Conservation (phyloP, 228 moss, liverwort and hornwort genomes). For the Sphagnum magellanicum region DNA sequence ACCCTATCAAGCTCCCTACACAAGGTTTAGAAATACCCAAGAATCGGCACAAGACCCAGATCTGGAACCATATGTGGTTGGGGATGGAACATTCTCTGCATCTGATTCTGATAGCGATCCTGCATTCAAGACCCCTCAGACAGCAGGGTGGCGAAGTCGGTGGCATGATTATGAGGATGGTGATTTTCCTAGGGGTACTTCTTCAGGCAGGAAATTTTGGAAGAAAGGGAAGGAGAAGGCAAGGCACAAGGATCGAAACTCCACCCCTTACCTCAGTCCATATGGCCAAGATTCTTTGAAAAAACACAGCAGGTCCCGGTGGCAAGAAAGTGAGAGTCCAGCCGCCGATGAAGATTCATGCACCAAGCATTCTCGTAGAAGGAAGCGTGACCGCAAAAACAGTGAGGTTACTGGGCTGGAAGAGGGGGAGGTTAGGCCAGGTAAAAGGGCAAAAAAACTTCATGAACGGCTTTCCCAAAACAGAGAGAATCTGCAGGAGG, state of each 20-base stretch:
- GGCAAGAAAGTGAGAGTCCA: slow-evolving; percentile 15
- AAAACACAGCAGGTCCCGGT: slow-evolving; percentile 15
- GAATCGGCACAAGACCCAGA: not conserved
- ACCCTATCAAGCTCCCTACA: slow-evolving; percentile 24
- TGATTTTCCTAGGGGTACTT: slow-evolving; percentile 63
- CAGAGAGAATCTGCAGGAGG: slow-evolving; percentile 11
- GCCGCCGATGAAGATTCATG: slow-evolving; percentile 3
- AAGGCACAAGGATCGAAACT: slow-evolving; percentile 17
- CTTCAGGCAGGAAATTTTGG: slow-evolving; percentile 27
- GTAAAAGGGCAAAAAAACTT: slow-evolving; percentile 35
- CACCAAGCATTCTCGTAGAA: slow-evolving; percentile 11
- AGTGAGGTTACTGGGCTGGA: slow-evolving; percentile 28
- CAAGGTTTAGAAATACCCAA: not conserved
- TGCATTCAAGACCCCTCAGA: slow-evolving; percentile 14
- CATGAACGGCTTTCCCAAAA: slow-evolving; percentile 21
- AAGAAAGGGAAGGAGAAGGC: slow-evolving; percentile 45
- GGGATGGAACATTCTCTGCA: slow-evolving; percentile 50
- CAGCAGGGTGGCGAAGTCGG: slow-evolving; percentile 32
- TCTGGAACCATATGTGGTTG: slow-evolving; percentile 28
- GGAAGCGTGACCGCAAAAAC: slow-evolving; percentile 12
- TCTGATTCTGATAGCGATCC: slow-evolving; percentile 28
- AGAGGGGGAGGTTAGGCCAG: slow-evolving; percentile 39
- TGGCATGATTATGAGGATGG: slow-evolving; percentile 78
- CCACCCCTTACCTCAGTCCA: slow-evolving; percentile 6
- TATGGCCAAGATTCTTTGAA: slow-evolving; percentile 4